These are phyloP conservation scores for Echeveria elegans DNA, from an alignment of 164 flowering plant genomes.

Conservation along the genomic window DNA sequence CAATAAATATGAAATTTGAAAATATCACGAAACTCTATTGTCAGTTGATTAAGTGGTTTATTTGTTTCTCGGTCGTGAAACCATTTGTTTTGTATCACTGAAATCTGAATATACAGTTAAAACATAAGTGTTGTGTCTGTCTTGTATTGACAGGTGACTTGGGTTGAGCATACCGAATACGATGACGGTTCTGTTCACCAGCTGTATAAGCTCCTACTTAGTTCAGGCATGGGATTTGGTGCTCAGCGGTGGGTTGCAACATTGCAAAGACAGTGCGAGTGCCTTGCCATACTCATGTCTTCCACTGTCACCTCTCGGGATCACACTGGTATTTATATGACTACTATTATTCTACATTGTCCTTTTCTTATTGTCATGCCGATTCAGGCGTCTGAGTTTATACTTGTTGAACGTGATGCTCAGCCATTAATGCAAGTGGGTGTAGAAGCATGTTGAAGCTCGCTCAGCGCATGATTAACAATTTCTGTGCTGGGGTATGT, in stretches of 20 bases:
- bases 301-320: slow-evolving; percentile 46
- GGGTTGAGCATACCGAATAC: not conserved
- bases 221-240: slow-evolving; percentile 85
- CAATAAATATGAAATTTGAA: not conserved
- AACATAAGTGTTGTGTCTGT: not conserved
- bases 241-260: slow-evolving; percentile 90
- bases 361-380: not conserved
- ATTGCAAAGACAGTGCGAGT: slow-evolving; percentile 86
- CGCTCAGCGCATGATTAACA: slow-evolving; percentile 87
- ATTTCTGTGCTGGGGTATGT: slow-evolving; percentile 91
- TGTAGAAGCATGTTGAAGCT: slow-evolving; percentile 89
- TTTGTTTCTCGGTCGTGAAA: slow-evolving; percentile 6
- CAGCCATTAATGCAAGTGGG: slow-evolving; percentile 70
- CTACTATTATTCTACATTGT: slow-evolving; percentile 16
- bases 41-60: not conserved
- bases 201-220: not conserved
- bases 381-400: not conserved
- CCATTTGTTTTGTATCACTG: not conserved
- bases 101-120: not conserved
- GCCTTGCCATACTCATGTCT: slow-evolving; percentile 90
- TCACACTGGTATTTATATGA: slow-evolving; percentile 41
- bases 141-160: not conserved
- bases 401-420: slow-evolving; percentile 10
- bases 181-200: not conserved
- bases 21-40: not conserved